phyloP scores from a whole-genome alignment of 257 asterid genomes.

The Rhazya stricta region DNA sequence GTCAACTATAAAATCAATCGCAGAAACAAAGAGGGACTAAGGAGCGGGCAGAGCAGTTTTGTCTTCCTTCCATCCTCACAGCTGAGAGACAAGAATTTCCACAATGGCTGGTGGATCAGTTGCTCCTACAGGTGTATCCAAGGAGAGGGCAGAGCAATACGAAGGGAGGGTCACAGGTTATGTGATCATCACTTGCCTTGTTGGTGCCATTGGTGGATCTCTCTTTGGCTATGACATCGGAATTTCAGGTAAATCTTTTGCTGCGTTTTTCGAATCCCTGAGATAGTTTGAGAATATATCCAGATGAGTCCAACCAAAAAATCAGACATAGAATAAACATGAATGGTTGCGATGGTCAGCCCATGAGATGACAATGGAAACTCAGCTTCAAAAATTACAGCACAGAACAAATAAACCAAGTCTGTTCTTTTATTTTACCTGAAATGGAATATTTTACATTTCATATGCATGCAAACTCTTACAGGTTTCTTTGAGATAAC shows the following conservation, averaged over 20 bases:
- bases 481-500: background rate
- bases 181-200: slow-evolving; percentile 53
- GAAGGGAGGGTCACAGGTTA: slow-evolving; percentile 55
- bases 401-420: background rate
- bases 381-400: background rate
- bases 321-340: background rate
- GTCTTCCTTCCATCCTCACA: background rate
- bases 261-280: slow-evolving; percentile 6
- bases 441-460: background rate
- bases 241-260: slow-evolving; percentile 49
- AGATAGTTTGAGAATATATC: background rate
- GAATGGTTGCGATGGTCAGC: background rate
- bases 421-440: background rate
- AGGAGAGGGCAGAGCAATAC: slow-evolving; percentile 63
- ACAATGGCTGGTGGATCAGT: slow-evolving; percentile 66
- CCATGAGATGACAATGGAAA: background rate
- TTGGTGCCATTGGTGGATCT: slow-evolving; percentile 74
- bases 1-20: background rate
- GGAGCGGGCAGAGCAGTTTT: background rate
- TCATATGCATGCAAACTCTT: background rate
- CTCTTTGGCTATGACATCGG: slow-evolving; percentile 86
- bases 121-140: slow-evolving; percentile 50
- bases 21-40: background rate
- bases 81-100: background rate
- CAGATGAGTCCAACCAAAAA: no score